Base-by-base conservation (phyloP, 139 green algal genomes). In the Pleodorina starrii region DNA sequence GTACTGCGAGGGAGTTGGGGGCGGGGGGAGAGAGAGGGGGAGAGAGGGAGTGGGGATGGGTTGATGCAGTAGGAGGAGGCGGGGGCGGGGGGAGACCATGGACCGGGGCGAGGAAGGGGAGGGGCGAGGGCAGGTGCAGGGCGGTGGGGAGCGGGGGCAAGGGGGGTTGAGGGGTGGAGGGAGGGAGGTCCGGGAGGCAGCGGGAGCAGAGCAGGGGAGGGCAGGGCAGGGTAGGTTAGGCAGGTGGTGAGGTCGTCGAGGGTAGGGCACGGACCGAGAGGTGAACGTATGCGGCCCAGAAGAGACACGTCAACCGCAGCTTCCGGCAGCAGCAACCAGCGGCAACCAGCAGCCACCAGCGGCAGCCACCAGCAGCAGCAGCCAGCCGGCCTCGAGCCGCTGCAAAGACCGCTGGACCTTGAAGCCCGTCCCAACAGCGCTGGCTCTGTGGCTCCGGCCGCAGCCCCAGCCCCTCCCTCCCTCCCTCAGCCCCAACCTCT, bases 1-100 rank as follows among this genome's bases (percentile, higher is more conserved):
- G 74, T 82, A 82, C 74, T 82, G 74, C 27, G 40, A 66, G 29
- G 54, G 17, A 66, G 54, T 25, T 25, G 54, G 54, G 54, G 25
- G 72, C 1, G 43, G 7, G 72, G 72, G 42, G 72, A 36, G 12
- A 38, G 27, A 19, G 42, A 35, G 25, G 40, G 38, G 72, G 38
- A 11, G 29, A n/a, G 17, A 75, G 50, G 50, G 50, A 14, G 50
- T 17, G 50, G 50, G 50, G 17, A 25, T 14, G 17, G 50, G 50
- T n/a, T n/a, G 50, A 60, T 25, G 50, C 50, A 60, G n/a, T 17
- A 17, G 50, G 50, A 14, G 50, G 14, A 17, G 50, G 50, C 17
- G 50, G 17, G 50, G 50, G 14, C 50, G 17, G 17, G 14, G 43
- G 68, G n/a, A 27, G 17, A 44, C 27, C 9, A 44, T 44, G 23